A percentile compares a stretch with the other conserved stretches of the same genome.
Conservation (phyloP, 2,329 filamentous ascomycete genomes). For the Calonectria fujianensis region DNA sequence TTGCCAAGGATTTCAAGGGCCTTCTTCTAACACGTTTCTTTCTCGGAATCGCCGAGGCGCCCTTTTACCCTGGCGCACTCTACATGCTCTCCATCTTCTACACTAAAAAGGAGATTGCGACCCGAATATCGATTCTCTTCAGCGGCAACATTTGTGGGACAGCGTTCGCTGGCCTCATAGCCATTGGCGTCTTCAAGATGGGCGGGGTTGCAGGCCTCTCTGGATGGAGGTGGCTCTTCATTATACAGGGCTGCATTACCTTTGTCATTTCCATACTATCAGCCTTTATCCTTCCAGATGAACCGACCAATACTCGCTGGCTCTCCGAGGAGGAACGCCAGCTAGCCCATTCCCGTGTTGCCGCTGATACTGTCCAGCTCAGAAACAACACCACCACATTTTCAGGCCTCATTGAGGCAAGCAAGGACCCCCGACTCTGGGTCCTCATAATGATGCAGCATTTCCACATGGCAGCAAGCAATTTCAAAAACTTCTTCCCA, state of each 20-base stretch:
- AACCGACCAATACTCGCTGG: conserved; percentile 64
- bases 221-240: conserved; percentile 71
- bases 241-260: conserved; percentile 75
- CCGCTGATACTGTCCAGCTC: conserved; percentile 67
- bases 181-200: conserved; percentile 62
- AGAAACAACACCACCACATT: conserved; percentile 63
- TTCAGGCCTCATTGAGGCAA: conserved; percentile 66
- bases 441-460: conserved; percentile 70
- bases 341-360: conserved; percentile 63
- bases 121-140: conserved; percentile 66
- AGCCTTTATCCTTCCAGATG: conserved; percentile 57
- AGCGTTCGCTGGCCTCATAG: conserved; percentile 66
- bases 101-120: conserved; percentile 67
- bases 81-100: conserved; percentile 72
- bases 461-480: conserved; percentile 68
- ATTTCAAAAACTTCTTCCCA: conserved; percentile 61
- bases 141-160: conserved; percentile 60
- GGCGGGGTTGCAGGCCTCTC: conserved; percentile 48
- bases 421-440: conserved; percentile 67
- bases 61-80: conserved; percentile 60
- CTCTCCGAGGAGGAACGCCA: conserved; percentile 66
- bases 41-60: conserved; percentile 63
- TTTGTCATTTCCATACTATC: conserved; percentile 49
- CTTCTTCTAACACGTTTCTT: conserved; percentile 69
- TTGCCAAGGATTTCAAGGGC: conserved; percentile 67